Evolutionary conservation across 768 basidiomycete species (phyloP).

Genomic region (Leucosporidium scottii): DNA sequence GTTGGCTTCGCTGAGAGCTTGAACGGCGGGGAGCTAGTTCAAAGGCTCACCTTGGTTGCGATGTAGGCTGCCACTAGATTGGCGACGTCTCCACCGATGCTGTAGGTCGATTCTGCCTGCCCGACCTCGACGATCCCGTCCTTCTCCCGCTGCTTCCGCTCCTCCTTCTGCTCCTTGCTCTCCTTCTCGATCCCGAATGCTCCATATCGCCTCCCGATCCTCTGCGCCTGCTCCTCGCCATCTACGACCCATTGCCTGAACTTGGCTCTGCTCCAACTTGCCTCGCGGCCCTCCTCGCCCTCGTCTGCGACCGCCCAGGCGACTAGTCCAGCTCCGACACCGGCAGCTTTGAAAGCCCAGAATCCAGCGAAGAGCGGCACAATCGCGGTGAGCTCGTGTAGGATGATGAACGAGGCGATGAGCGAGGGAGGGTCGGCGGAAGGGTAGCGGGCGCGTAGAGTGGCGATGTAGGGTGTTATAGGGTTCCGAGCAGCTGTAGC

Average conservation of each 20-base stretch:
- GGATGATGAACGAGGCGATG: conserved; percentile 64
- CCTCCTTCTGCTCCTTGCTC: conserved; percentile 2
- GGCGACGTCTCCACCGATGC: conserved; percentile 38
- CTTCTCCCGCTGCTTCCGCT: neutral
- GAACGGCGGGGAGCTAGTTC: too few relatives aligned
- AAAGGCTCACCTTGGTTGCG: conserved; percentile 42
- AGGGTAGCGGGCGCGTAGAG: conserved; percentile 54
- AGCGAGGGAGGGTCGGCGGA: conserved; percentile 71
- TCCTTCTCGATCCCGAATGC: conserved; percentile 27
- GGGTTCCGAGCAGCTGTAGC: too few relatives aligned
- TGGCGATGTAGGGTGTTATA: conserved; percentile 13
- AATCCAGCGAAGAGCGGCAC: conserved; percentile 68
- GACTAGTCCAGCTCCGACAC: conserved; percentile 63
- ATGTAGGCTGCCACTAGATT: conserved; percentile 44
- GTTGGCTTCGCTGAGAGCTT: neutral
- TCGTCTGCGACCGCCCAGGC: conserved; percentile 35
- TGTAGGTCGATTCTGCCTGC: neutral
- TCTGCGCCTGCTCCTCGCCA: conserved; percentile 17
- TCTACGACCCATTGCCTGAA: conserved; percentile 37
- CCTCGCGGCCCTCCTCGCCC: conserved; percentile 36
- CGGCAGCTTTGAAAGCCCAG: conserved; percentile 58
- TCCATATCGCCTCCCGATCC: conserved; percentile 29
- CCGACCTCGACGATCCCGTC: neutral
- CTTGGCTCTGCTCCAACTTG: conserved; percentile 38
- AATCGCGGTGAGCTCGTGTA: conserved; percentile 80